These are phyloP conservation scores for Colletotrichum tofieldiae DNA, from an alignment of 2,329 filamentous ascomycete genomes.

Conservation along the genomic window DNA sequence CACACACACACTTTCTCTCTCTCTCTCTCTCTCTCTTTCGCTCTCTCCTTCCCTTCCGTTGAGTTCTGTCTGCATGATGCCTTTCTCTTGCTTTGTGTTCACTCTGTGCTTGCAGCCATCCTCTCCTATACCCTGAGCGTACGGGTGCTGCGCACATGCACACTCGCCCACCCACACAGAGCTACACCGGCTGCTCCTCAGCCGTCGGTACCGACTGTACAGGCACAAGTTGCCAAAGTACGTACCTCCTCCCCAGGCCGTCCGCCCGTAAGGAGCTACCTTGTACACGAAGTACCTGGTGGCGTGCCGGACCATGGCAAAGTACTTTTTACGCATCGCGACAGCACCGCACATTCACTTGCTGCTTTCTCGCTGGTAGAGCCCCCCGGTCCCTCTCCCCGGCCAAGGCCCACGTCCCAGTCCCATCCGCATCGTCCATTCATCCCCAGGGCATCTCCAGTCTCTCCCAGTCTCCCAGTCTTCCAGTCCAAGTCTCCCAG, in stretches of 20 bases:
- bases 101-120: slow-evolving; percentile 31
- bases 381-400: background rate
- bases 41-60: background rate
- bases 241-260: background rate
- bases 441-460: background rate
- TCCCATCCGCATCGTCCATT: background rate
- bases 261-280: slow-evolving; percentile 25
- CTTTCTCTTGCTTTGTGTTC: slow-evolving; percentile 5
- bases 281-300: slow-evolving; percentile 31
- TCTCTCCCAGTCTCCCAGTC: background rate
- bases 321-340: slow-evolving; percentile 34
- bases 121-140: background rate
- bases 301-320: slow-evolving; percentile 34
- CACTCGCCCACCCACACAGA: background rate
- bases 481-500: too few species aligned
- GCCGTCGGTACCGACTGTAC: background rate
- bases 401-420: background rate
- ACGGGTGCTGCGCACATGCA: background rate
- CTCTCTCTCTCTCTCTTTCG: background rate
- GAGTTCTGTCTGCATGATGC: slow-evolving; percentile 3
- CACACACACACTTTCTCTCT: background rate
- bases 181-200: background rate
- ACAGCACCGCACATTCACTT: slow-evolving; percentile 18
- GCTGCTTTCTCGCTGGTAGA: background rate
- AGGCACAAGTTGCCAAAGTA: background rate